A percentile compares a stretch with the other conserved stretches of the same genome.
These are phyloP conservation scores for Fusarium sp. DNA, from an alignment of 2,329 filamentous ascomycete species.

Conservation along the genomic window DNA sequence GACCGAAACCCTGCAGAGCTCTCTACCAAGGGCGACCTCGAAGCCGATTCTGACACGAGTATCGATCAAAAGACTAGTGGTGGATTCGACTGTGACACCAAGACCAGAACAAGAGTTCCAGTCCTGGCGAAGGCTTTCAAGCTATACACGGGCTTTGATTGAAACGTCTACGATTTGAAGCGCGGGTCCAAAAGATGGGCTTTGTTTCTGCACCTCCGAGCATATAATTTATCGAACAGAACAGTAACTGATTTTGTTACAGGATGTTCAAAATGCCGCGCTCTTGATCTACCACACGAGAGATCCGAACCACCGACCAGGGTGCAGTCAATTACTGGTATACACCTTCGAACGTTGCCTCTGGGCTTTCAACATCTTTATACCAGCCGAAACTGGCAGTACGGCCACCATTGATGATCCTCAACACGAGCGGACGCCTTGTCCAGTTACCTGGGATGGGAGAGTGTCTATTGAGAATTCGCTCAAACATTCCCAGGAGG, in stretches of 20 bases:
- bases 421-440: slow-evolving; percentile 59
- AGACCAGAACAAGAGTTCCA: slow-evolving; percentile 70
- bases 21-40: slow-evolving; percentile 79
- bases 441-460: slow-evolving; percentile 41
- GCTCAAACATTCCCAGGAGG: too few relatives aligned
- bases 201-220: not conserved
- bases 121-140: slow-evolving; percentile 66
- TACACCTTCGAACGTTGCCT: too few relatives aligned
- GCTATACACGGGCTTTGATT: slow-evolving; percentile 56
- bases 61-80: slow-evolving; percentile 67
- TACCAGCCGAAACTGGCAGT: slow-evolving; percentile 58
- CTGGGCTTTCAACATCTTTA: slow-evolving; percentile 47
- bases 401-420: slow-evolving; percentile 61
- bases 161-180: slow-evolving; percentile 45
- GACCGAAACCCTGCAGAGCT: slow-evolving; percentile 76
- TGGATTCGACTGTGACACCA: slow-evolving; percentile 68
- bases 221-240: slow-evolving; percentile 53
- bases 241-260: slow-evolving; percentile 79
- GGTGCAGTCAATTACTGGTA: slow-evolving; percentile 55
- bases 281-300: slow-evolving; percentile 57
- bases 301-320: slow-evolving; percentile 56
- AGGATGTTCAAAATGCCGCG: slow-evolving; percentile 61
- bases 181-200: slow-evolving; percentile 28
- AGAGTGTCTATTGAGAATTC: too few relatives aligned
- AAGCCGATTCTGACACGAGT: slow-evolving; percentile 76